Base-by-base conservation (phyloP, 495 filamentous ascomycete genomes). In the Astrocystis sublimbata region DNA sequence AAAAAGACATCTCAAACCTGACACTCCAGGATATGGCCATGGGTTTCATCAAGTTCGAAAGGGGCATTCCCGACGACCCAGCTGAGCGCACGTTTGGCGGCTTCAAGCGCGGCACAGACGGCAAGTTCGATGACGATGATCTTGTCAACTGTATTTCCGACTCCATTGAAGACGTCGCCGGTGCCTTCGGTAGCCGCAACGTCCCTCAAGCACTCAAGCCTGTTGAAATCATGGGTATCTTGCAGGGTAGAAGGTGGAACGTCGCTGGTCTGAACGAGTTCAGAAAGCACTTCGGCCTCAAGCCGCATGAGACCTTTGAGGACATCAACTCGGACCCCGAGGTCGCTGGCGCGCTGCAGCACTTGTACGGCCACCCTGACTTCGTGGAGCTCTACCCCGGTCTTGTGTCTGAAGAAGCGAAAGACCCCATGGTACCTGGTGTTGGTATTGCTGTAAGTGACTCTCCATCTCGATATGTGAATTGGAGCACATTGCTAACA, bases 251-350 rank as follows among this genome's bases (percentile, higher is more conserved):
- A 9, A 81, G 84, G 19, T 96, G 92, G 92, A 91, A 92, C 63
- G 68, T 92, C 23, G 88, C 89, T 1, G 88, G 89, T 3, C 76
- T 97, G 54, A 97, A 97, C 71, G 92, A 97, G 72, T 93, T 97
- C 77, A 81, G 92, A 36, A 80, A 86, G 64, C 91, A 90, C 77
- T 93, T 96, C 66, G 86, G 85, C 9, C 76, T 97, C 17, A 83
- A 86, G 61, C 85, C 86, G 0, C 85, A 96, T 68, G 80, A 87
- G 65, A 88, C 82, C 0, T 97, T 97, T 57, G 88, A 93, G 62
- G 88, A 91, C 51, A 93, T 96, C 73, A 93, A 91, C 61, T 76
- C 83, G 0, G 86, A 94, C 68, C 84, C 84, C 3, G 81, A 85
- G 38, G 85, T 93, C 51, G 82, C 85, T 5, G 73, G 86, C n/a